These are phyloP conservation scores for Oryza officinalis DNA, from an alignment of 176 grass and related monocot genomes.

Conservation along the genomic window DNA sequence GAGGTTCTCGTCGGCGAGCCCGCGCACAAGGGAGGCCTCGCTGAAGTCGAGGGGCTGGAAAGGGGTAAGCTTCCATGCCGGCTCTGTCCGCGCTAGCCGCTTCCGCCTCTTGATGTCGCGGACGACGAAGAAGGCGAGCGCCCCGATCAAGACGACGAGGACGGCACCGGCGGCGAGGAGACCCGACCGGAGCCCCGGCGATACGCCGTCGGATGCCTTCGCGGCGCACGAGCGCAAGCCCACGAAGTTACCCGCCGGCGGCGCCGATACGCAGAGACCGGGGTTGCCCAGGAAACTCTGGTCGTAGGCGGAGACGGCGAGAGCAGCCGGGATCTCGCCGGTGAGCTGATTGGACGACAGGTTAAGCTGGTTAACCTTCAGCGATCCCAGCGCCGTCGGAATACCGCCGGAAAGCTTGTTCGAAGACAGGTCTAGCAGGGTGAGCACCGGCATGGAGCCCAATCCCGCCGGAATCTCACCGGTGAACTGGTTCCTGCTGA, in stretches of 20 bases:
- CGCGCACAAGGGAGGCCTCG: constrained; percentile 50
- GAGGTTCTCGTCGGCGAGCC: constrained; percentile 71
- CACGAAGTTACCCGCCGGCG: background rate
- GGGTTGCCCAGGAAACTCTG: constrained; percentile 66
- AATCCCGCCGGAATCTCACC: constrained; percentile 62
- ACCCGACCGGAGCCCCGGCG: constrained; percentile 40
- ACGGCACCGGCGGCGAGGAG: constrained; percentile 47
- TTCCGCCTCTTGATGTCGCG: constrained; percentile 51
- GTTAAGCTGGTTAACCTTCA: constrained; percentile 61
- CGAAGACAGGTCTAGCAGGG: constrained; percentile 69
- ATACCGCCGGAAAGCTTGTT: constrained; percentile 75
- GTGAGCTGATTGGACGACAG: constrained; percentile 69
- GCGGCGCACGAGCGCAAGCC: constrained; percentile 44
- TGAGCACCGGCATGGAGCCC: constrained; percentile 64
- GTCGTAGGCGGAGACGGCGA: constrained; percentile 47
- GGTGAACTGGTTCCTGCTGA: constrained; percentile 61
- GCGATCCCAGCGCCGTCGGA: constrained; percentile 38
- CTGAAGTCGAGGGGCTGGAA: constrained; percentile 72
- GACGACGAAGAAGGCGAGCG: constrained; percentile 35
- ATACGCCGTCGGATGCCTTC: constrained; percentile 27
- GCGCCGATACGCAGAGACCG: constrained; percentile 44
- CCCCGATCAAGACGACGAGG: constrained; percentile 37
- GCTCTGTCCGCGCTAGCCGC: constrained; percentile 24
- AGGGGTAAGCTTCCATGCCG: constrained; percentile 72
- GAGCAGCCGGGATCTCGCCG: constrained; percentile 51